A percentile compares a stretch with the other conserved stretches of the same genome.
phyloP scores from a whole-genome alignment of 164 flowering plant genomes.

The Annona cherimola region DNA sequence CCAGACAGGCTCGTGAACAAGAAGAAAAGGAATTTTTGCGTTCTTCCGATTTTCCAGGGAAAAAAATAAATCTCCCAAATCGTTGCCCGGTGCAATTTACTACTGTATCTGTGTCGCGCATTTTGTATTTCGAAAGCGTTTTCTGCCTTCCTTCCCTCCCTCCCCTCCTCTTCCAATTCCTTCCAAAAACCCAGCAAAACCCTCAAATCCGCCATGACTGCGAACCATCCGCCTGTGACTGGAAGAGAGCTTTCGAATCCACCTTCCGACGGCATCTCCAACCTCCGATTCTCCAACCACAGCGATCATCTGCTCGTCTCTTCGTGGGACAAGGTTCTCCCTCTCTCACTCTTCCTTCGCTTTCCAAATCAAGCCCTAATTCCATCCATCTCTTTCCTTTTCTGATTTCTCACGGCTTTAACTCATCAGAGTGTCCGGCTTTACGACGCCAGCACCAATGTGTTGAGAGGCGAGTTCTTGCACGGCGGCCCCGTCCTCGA shows the following conservation, averaged over 20 bases:
- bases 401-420: not conserved
- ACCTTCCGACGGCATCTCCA: constrained; percentile 89
- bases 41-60: too few relatives aligned
- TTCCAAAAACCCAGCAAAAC: not conserved
- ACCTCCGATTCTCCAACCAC: constrained; percentile 91
- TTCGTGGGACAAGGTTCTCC: constrained; percentile 87
- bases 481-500: constrained; percentile 89
- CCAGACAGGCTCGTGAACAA: too few relatives aligned
- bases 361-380: not conserved
- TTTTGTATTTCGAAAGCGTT: constrained; percentile 4
- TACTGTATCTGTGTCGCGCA: too few relatives aligned
- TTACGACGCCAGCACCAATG: constrained; percentile 84
- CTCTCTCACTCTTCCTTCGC: not conserved
- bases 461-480: constrained; percentile 84
- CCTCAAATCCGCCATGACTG: constrained; percentile 29
- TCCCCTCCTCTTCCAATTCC: too few relatives aligned
- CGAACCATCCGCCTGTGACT: constrained; percentile 40
- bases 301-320: constrained; percentile 94
- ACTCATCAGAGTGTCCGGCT: constrained; percentile 59
- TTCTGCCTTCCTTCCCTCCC: not conserved
- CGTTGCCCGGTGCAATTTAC: too few relatives aligned
- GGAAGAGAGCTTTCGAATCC: constrained; percentile 84
- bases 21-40: too few relatives aligned
- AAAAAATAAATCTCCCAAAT: too few relatives aligned
- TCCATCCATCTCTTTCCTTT: not conserved